Percentiles rank a stretch among this genome's conserved stretches.
These are phyloP conservation scores for Rhodocollybia butyracea DNA, from an alignment of 768 basidiomycete genomes.

Conservation along the genomic window DNA sequence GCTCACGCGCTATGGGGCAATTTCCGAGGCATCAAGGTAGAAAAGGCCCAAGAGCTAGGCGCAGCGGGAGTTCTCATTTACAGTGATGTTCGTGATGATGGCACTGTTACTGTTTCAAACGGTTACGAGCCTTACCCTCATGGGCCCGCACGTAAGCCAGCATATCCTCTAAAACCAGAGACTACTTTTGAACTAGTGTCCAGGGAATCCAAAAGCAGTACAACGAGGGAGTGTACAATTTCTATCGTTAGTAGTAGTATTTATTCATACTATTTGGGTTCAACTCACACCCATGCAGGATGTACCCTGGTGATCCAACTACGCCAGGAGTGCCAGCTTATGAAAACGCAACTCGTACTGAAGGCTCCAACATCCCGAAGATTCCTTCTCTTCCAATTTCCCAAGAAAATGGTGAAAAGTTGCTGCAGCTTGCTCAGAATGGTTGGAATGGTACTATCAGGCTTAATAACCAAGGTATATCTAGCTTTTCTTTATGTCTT, in stretches of 20 bases:
- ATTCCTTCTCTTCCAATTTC: slow-evolving; percentile 68
- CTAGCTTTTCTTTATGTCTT: not conserved
- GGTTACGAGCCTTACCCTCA: slow-evolving; percentile 52
- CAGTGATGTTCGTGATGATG: slow-evolving; percentile 84
- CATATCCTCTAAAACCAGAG: too few species aligned
- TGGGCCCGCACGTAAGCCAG: slow-evolving; percentile 67
- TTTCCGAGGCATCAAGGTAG: slow-evolving; percentile 85
- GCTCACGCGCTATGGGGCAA: slow-evolving; percentile 69
- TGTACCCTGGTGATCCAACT: slow-evolving; percentile 47
- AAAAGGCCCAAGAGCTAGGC: slow-evolving; percentile 81
- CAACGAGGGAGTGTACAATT: slow-evolving; percentile 72
- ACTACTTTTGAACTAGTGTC: too few species aligned
- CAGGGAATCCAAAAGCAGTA: slow-evolving; percentile 54
- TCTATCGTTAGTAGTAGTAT: slow-evolving; percentile 26
- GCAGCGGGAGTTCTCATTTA: slow-evolving; percentile 80
- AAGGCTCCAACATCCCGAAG: slow-evolving; percentile 44
- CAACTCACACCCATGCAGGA: not conserved
- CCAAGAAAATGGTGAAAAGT: slow-evolving; percentile 57
- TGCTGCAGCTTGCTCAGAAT: slow-evolving; percentile 48
- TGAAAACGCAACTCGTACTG: slow-evolving; percentile 54
- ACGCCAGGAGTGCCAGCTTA: slow-evolving; percentile 64
- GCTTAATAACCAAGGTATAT: slow-evolving; percentile 55
- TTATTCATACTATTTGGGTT: not conserved
- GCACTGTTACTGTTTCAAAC: slow-evolving; percentile 69
- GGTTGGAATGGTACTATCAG: slow-evolving; percentile 39